These are phyloP conservation scores for Phytophthora pinifolia DNA, from an alignment of 352 stramenopile species.

Conservation along the genomic window DNA sequence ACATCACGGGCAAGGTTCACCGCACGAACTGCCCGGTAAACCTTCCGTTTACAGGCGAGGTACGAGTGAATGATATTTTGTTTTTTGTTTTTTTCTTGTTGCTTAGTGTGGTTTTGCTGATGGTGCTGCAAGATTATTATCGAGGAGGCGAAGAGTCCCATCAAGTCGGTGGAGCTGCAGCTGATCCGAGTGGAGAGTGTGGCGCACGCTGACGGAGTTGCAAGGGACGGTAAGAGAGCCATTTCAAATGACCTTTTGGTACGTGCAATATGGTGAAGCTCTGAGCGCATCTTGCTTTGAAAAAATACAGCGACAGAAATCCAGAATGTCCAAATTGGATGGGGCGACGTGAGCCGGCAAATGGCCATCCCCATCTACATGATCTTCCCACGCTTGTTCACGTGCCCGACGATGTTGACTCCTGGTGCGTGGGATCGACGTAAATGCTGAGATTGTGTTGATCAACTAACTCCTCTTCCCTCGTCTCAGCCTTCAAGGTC, in stretches of 20 bases:
- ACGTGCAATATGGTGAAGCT: neutral
- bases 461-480: neutral
- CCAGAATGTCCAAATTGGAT: conserved; percentile 93
- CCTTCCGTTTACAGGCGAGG: conserved; percentile 88
- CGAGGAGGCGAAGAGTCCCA: conserved; percentile 67
- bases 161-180: conserved; percentile 90
- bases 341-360: conserved; percentile 88
- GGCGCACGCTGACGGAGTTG: conserved; percentile 69
- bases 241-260: neutral
- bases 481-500: conserved; percentile 80
- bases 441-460: conserved; percentile 2
- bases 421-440: conserved; percentile 35
- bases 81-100: conserved; percentile 9
- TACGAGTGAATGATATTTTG: conserved; percentile 23
- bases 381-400: conserved; percentile 93
- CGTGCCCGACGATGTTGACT: conserved; percentile 90
- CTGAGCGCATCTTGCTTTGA: neutral
- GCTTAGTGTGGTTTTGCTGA: neutral
- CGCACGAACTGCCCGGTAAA: conserved; percentile 91
- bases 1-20: conserved; percentile 83
- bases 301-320: conserved; percentile 87
- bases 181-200: conserved; percentile 91
- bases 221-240: conserved; percentile 61
- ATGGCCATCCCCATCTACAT: conserved; percentile 94
- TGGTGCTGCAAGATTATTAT: conserved; percentile 58